phyloP scores from a whole-genome alignment of 306 rosid species.

The Coriaria nepalensis region DNA sequence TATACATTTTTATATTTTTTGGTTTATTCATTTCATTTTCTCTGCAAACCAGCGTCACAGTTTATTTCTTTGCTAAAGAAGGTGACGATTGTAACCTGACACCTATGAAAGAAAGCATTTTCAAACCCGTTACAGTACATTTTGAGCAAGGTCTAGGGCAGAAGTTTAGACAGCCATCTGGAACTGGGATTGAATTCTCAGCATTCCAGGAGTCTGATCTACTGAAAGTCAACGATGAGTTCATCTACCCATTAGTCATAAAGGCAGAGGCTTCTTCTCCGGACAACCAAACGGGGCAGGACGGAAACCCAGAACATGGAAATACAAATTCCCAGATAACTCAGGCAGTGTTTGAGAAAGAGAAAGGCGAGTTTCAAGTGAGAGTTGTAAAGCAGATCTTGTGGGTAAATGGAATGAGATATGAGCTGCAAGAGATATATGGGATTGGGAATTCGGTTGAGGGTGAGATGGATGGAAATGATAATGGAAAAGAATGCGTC shows the following conservation, averaged over 20 bases:
- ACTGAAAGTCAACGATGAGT: slow-evolving; percentile 36
- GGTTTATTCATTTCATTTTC: slow-evolving; percentile 12
- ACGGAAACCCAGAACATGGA: slow-evolving; percentile 30
- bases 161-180: slow-evolving; percentile 69
- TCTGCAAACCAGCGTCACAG: slow-evolving; percentile 53
- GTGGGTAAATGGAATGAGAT: slow-evolving; percentile 79
- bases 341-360: slow-evolving; percentile 80
- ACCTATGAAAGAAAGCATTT: slow-evolving; percentile 43
- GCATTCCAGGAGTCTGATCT: slow-evolving; percentile 60
- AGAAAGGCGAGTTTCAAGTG: slow-evolving; percentile 68
- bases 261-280: slow-evolving; percentile 65
- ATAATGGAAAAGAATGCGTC: slow-evolving; percentile 92
- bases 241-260: slow-evolving; percentile 66
- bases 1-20: too few relatives aligned
- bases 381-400: slow-evolving; percentile 80
- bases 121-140: slow-evolving; percentile 51
- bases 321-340: slow-evolving; percentile 71
- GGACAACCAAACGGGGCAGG: slow-evolving; percentile 32
- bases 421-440: slow-evolving; percentile 90
- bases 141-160: slow-evolving; percentile 91
- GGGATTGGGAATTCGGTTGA: slow-evolving; percentile 91
- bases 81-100: slow-evolving; percentile 60
- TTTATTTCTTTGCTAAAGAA: slow-evolving; percentile 89
- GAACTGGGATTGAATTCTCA: slow-evolving; percentile 66
- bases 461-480: slow-evolving; percentile 67